A percentile compares a stretch with the other conserved stretches of the same genome.
phyloP scores from a whole-genome alignment of 2,329 filamentous ascomycete species.

The Aureobasidium lini region DNA sequence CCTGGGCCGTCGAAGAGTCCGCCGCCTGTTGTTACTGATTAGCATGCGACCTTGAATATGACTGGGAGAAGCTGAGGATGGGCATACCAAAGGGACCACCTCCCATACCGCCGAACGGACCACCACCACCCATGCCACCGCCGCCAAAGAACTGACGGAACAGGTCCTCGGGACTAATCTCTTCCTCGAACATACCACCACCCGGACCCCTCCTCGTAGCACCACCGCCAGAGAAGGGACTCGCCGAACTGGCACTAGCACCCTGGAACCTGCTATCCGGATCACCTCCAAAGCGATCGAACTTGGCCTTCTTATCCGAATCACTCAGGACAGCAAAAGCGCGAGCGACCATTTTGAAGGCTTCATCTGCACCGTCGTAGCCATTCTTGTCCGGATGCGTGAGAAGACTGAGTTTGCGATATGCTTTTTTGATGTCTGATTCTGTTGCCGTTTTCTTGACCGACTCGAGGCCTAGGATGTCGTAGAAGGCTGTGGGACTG shows the following conservation, averaged over 20 bases:
- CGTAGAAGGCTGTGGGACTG: slow-evolving; percentile 82
- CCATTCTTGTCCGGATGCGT: slow-evolving; percentile 99
- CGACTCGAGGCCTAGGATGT: slow-evolving; percentile 71
- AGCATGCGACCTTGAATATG: not conserved
- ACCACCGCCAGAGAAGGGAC: slow-evolving; percentile 51
- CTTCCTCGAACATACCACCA: slow-evolving; percentile 65
- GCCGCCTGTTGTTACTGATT: slow-evolving; percentile 31
- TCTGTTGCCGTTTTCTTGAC: slow-evolving; percentile 62
- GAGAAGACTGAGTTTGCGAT: slow-evolving; percentile 84
- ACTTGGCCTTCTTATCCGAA: slow-evolving; percentile 84
- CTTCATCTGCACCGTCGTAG: slow-evolving; percentile 89
- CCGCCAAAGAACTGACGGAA: slow-evolving; percentile 96
- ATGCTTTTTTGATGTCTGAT: slow-evolving; percentile 91
- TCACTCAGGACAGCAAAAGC: slow-evolving; percentile 92
- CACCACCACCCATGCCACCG: slow-evolving; percentile 48
- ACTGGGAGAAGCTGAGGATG: not conserved
- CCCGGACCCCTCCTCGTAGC: slow-evolving; percentile 29
- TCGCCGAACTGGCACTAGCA: slow-evolving; percentile 44
- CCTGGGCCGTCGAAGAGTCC: slow-evolving; percentile 70
- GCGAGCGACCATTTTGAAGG: slow-evolving; percentile 94
- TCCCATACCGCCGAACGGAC: slow-evolving; percentile 20
- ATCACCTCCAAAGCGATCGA: slow-evolving; percentile 82
- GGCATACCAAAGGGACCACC: slow-evolving; percentile 5
- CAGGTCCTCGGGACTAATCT: slow-evolving; percentile 93
- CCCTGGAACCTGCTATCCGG: slow-evolving; percentile 76